These are phyloP conservation scores for Syncephalastrum sp. DNA, from an alignment of 371 early-diverging fungal genomes.

Conservation along the genomic window DNA sequence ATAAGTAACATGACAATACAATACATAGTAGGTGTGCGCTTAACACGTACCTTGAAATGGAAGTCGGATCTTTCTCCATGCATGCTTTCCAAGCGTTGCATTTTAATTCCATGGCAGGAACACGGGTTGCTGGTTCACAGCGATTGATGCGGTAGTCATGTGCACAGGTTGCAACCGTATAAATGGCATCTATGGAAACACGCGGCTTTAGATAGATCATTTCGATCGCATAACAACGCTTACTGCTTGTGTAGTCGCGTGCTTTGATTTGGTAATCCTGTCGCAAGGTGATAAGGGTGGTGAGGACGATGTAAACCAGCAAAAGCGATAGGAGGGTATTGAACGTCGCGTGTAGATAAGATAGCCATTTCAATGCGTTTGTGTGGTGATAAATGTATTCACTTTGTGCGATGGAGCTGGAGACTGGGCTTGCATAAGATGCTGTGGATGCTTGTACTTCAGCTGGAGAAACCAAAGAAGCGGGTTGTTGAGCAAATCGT, in stretches of 20 bases:
- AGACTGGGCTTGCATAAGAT: no score
- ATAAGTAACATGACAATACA: neutral
- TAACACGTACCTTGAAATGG: conserved; percentile 52
- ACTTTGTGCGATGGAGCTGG: no score
- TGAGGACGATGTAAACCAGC: conserved; percentile 54
- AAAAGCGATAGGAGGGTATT: conserved; percentile 54
- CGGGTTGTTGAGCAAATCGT: conserved; percentile 5
- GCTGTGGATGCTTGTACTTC: neutral
- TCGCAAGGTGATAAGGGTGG: conserved; percentile 60
- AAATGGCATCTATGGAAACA: no score
- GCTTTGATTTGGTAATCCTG: conserved; percentile 70
- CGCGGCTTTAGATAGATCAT: no score
- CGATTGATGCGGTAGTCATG: conserved; percentile 73
- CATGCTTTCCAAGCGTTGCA: conserved; percentile 82
- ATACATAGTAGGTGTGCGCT: neutral
- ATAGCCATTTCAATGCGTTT: conserved; percentile 21
- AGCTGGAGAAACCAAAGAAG: no score
- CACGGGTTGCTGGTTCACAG: conserved; percentile 69
- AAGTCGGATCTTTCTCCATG: conserved; percentile 73
- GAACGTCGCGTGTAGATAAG: conserved; percentile 64
- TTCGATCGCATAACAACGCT: neutral
- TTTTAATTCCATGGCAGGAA: conserved; percentile 75
- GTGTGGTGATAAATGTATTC: conserved; percentile 21
- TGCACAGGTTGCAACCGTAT: conserved; percentile 46
- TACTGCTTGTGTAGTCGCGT: conserved; percentile 62